Evolutionary conservation across 2,329 filamentous ascomycete species (phyloP).

Genomic region (Xylariaceae sp.): DNA sequence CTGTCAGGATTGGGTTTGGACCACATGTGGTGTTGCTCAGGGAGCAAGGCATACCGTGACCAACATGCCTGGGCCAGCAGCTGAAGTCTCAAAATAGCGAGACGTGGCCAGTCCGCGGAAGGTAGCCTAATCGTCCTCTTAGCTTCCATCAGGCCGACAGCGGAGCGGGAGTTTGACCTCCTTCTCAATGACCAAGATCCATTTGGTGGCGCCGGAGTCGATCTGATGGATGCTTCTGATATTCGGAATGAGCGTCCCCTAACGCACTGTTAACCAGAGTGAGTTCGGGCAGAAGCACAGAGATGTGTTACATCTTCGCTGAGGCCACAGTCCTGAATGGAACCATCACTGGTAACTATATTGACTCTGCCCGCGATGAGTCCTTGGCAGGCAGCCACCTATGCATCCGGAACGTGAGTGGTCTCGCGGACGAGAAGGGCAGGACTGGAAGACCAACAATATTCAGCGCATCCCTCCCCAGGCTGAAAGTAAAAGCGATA

Average conservation of each 20-base stretch:
- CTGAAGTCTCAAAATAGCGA: slow-evolving; percentile 42
- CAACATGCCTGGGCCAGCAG: slow-evolving; percentile 52
- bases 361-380: slow-evolving; percentile 53
- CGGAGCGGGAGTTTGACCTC: slow-evolving; percentile 44
- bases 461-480: slow-evolving; percentile 58
- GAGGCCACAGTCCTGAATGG: slow-evolving; percentile 20
- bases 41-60: slow-evolving; percentile 52
- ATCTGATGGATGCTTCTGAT: slow-evolving; percentile 40
- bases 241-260: slow-evolving; percentile 57
- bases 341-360: slow-evolving; percentile 26
- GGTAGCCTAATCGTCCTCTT: slow-evolving; percentile 48
- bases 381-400: slow-evolving; percentile 70
- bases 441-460: slow-evolving; percentile 45
- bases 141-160: background rate
- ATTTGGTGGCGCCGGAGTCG: slow-evolving; percentile 42
- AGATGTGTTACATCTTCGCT: slow-evolving; percentile 20
- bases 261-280: no score
- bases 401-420: background rate
- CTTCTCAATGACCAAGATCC: slow-evolving; percentile 73
- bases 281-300: background rate
- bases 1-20: no score
- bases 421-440: background rate
- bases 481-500: slow-evolving; percentile 60
- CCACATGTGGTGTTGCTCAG: no score
- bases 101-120: slow-evolving; percentile 60